Percentiles rank a stretch among this genome's conserved stretches.
Evolutionary conservation across 1,284 basidiomycete species (phyloP).

Genomic region (Marasmius sp.): DNA sequence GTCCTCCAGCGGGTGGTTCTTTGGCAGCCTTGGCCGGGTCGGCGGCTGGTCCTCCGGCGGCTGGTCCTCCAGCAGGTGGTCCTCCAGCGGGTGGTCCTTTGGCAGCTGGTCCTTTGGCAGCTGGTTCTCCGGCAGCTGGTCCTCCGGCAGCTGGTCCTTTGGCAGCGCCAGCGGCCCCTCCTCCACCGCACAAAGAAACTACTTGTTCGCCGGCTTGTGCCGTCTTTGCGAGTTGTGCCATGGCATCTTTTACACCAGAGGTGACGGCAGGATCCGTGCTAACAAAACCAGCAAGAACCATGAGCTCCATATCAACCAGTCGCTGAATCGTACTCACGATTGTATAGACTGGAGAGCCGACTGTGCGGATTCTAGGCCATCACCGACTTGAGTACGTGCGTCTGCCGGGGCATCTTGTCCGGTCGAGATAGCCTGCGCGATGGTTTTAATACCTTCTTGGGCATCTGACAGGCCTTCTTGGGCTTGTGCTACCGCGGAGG

Average conservation of each 20-base stretch:
- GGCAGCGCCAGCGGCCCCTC: slow-evolving; percentile 13
- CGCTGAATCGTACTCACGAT: slow-evolving; percentile 25
- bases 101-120: no score
- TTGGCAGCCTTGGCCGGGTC: slow-evolving; percentile 17
- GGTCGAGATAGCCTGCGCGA: slow-evolving; percentile 29
- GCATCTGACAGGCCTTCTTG: slow-evolving; percentile 18
- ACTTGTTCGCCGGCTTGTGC: neutral
- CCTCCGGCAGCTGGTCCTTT: no score
- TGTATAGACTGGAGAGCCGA: slow-evolving; percentile 31
- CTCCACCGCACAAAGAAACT: slow-evolving; percentile 1
- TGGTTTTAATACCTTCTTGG: slow-evolving; percentile 29
- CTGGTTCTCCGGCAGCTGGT: no score
- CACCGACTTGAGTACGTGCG: slow-evolving; percentile 32
- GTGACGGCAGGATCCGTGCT: neutral
- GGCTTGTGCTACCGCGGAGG: slow-evolving; percentile 11
- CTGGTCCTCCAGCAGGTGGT: no score
- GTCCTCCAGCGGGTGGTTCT: no score
- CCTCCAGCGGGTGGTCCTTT: no score
- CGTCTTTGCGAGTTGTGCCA: neutral
- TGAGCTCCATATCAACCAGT: neutral
- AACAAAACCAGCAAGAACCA: no score
- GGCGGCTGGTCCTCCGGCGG: neutral
- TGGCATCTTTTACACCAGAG: neutral
- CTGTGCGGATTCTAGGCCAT: slow-evolving; percentile 29
- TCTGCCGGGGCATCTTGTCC: slow-evolving; percentile 35